A percentile compares a stretch with the other conserved stretches of the same genome.
Conservation (phyloP, 139 green algal genomes). For the Chlorella sorokiniana region DNA sequence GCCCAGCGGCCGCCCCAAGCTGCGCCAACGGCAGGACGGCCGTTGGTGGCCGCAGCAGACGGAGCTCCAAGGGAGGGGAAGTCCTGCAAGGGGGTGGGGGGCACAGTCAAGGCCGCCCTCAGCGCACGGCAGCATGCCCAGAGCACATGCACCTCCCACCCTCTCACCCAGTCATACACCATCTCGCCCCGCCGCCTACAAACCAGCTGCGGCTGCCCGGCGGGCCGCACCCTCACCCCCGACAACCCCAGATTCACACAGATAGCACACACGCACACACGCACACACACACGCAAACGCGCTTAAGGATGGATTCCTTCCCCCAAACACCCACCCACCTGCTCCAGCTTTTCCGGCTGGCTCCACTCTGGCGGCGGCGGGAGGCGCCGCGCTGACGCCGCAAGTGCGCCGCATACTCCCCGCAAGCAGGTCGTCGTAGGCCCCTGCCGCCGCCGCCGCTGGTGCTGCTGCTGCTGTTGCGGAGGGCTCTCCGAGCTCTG, state of each 20-base stretch:
- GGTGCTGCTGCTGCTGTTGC: background rate
- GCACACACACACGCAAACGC: background rate
- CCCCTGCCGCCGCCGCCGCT: background rate
- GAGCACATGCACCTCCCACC: no score
- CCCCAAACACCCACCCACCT: background rate
- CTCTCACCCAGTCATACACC: no score
- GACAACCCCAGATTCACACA: no score
- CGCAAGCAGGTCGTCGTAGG: background rate
- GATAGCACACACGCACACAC: background rate
- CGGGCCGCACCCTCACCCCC: no score
- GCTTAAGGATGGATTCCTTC: background rate
- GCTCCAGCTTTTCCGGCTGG: background rate
- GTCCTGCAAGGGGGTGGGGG: background rate
- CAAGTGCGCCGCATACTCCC: background rate
- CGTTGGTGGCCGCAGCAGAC: background rate
- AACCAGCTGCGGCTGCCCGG: no score
- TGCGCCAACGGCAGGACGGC: background rate
- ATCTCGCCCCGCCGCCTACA: no score
- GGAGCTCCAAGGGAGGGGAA: background rate
- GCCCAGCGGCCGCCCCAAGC: constrained; percentile 19
- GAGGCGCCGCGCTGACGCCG: background rate
- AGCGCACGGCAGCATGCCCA: no score
- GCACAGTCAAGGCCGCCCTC: no score
- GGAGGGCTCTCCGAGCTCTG: background rate
- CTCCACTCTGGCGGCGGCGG: background rate